A percentile compares a stretch with the other conserved stretches of the same genome.
phyloP scores from a whole-genome alignment of 345 rosid species.

The Populus alba region DNA sequence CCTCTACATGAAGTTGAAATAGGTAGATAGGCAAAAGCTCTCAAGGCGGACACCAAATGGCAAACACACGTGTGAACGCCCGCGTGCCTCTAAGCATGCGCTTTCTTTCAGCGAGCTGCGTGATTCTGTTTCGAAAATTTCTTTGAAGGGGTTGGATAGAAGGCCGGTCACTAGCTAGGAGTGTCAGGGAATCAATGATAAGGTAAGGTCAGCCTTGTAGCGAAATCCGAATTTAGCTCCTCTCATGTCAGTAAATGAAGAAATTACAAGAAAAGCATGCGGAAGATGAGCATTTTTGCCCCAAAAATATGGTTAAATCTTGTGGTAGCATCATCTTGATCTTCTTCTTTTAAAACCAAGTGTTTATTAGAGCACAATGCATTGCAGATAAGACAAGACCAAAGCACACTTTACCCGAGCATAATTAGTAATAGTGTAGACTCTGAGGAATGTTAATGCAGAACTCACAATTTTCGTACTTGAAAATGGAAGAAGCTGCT shows the following conservation, averaged over 20 bases:
- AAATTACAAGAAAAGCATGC: neutral
- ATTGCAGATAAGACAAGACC: too few relatives aligned
- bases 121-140: neutral
- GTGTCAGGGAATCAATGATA: neutral
- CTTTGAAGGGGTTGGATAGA: neutral
- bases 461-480: neutral
- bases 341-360: neutral
- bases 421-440: too few relatives aligned
- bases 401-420: too few relatives aligned
- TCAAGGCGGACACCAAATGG: neutral
- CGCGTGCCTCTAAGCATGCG: too few relatives aligned
- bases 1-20: neutral
- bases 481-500: slow-evolving; percentile 26
- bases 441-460: too few relatives aligned
- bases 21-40: neutral
- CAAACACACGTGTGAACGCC: too few relatives aligned
- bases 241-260: neutral
- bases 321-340: neutral
- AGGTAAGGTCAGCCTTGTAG: neutral
- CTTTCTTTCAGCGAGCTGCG: neutral
- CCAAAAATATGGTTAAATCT: neutral
- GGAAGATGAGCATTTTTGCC: neutral
- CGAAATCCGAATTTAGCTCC: neutral
- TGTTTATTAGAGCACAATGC: too few relatives aligned
- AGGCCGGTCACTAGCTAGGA: neutral